Percentiles rank a stretch among this genome's conserved stretches.
phyloP scores from a whole-genome alignment of 805 yeast genomes.

The Kregervanrija fluxuum region DNA sequence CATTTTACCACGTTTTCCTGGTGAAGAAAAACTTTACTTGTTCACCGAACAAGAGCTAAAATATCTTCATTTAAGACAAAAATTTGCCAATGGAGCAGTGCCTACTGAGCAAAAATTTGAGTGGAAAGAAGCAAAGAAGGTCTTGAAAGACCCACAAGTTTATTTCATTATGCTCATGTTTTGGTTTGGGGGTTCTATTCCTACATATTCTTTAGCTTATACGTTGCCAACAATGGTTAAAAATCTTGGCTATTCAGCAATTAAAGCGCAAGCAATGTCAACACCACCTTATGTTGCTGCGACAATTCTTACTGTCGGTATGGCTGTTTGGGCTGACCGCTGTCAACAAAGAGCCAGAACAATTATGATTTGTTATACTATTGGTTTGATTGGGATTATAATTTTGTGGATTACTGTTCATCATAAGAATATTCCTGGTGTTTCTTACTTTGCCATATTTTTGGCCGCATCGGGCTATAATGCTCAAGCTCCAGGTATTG shows the following conservation, averaged over 20 bases:
- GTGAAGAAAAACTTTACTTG: slow-evolving; percentile 10
- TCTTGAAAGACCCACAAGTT: too few species aligned
- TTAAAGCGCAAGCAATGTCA: slow-evolving; percentile 36
- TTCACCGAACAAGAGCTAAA: slow-evolving; percentile 6
- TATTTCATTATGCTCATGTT: too few species aligned
- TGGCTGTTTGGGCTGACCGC: slow-evolving; percentile 26
- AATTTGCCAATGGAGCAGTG: too few species aligned
- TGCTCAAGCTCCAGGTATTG: slow-evolving; percentile 17
- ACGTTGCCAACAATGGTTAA: slow-evolving; percentile 39
- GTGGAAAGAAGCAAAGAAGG: too few species aligned
- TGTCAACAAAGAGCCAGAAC: slow-evolving; percentile 27
- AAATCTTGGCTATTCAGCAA: slow-evolving; percentile 35
- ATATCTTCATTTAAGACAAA: too few species aligned
- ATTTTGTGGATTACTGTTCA: slow-evolving; percentile 34
- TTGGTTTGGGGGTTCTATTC: slow-evolving; percentile 34
- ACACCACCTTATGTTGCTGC: slow-evolving; percentile 34
- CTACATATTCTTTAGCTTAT: slow-evolving; percentile 33
- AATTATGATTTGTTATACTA: slow-evolving; percentile 31
- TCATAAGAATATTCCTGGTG: slow-evolving; percentile 34
- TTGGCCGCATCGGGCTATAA: slow-evolving; percentile 34
- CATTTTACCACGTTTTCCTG: slow-evolving; percentile 30
- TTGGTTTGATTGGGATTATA: slow-evolving; percentile 31
- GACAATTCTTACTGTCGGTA: slow-evolving; percentile 21
- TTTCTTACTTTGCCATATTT: slow-evolving; percentile 35
- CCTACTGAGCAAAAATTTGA: too few species aligned